These are phyloP conservation scores for Suillus americanus DNA, from an alignment of 768 basidiomycete genomes.

Conservation along the genomic window DNA sequence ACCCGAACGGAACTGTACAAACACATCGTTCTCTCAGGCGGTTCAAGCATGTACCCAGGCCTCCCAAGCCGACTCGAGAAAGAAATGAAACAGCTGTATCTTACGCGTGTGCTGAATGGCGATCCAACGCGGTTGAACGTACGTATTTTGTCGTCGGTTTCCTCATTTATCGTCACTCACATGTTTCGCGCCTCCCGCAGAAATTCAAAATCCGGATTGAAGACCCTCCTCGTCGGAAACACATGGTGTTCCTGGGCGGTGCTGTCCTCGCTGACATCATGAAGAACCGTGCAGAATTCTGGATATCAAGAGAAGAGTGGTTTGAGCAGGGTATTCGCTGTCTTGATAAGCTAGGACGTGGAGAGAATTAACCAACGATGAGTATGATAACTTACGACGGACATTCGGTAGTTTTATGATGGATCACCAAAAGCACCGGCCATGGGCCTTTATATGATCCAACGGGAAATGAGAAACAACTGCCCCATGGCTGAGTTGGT, in stretches of 20 bases:
- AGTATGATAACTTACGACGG: not conserved
- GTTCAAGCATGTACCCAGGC: constrained; percentile 98
- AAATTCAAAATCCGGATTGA: constrained; percentile 99
- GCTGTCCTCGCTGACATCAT: constrained; percentile 99
- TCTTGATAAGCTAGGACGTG: constrained; percentile 84
- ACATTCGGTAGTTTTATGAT: not conserved
- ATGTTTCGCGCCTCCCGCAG: constrained; percentile 38
- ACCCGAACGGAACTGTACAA: constrained; percentile 91
- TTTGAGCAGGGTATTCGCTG: constrained; percentile 83
- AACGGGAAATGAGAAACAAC: constrained; percentile 1
- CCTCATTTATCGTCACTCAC: not conserved
- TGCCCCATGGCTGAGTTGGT: constrained; percentile 56
- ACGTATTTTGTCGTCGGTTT: constrained; percentile 38
- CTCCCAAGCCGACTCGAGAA: constrained; percentile 96
- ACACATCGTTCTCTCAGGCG: constrained; percentile 96
- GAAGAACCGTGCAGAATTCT: constrained; percentile 93
- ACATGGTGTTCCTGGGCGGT: constrained; percentile 99
- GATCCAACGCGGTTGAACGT: constrained; percentile 87
- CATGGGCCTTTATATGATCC: not conserved
- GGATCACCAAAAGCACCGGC: not conserved
- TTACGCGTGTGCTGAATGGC: constrained; percentile 83
- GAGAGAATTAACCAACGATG: constrained; percentile 38
- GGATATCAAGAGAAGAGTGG: constrained; percentile 95
- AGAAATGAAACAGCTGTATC: constrained; percentile 99
- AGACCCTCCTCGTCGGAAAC: constrained; percentile 96